Base-by-base conservation (phyloP, 805 yeast genomes). In the Metschnikowia orientalis region DNA sequence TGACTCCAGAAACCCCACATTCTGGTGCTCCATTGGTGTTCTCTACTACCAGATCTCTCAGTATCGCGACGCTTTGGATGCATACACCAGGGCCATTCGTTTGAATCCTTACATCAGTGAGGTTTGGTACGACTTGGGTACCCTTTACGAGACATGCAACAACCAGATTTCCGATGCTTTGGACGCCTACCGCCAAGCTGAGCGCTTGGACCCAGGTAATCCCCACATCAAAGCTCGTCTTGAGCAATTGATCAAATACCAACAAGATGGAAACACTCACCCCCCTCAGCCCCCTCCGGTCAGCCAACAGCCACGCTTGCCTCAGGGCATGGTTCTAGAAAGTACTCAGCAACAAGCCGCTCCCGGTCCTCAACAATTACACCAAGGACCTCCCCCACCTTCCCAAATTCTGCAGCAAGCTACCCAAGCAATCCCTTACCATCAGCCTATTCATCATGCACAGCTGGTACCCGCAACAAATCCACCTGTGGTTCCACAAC, bases 91-190 rank as follows among this genome's bases (percentile, higher is more conserved):
- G 35, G 98, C 98, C 8, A 92, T 92, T 40, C 73, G 97, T 48
- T 74, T 92, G 51, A 92, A 92, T 50, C 98, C 98, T 10, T 89
- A 89, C 66, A 83, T 92, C 45, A 79, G 92, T 40, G 98, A 92
- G 61, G 98, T 92, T 16, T 92, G 98, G 98, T 92, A 92, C 61
- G 98, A 92, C 61, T 73, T 92, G 54, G 98, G 98, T 38, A 92
- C 97, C 5, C 67, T 92, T 25, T 92, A 92, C 59, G 98, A 92
- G 62, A 87, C 97, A 21, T 92, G 98, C 65, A 92, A 89, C 62
- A 89, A 90, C 63, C 98, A 92, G 63, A 74, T 88, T 39, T 75
- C 81, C 40, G 98, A 92, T 57, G 98, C 98, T 1, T 67, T 92
- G 44, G 97, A 92, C 61, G 98, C 98, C 2, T 92, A 92, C 56